Conservation (phyloP, 805 yeast genomes). For the Barnettozyma californica region DNA sequence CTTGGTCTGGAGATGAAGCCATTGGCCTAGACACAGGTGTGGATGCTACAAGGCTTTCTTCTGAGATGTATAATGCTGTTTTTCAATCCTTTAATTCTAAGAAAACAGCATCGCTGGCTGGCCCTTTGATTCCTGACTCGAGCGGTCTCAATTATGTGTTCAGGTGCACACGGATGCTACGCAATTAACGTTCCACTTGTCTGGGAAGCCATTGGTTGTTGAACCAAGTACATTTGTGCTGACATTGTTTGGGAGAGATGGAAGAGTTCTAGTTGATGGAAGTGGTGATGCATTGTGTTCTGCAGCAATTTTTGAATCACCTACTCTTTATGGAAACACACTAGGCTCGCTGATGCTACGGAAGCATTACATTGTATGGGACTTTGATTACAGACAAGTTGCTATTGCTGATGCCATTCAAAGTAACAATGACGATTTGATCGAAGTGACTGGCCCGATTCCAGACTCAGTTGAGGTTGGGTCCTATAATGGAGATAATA, state of each 20-base stretch:
- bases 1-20: slow-evolving; percentile 1
- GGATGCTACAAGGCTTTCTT: slow-evolving; percentile 7
- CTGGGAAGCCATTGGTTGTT: slow-evolving; percentile 13
- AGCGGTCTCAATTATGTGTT: slow-evolving; percentile 32
- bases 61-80: slow-evolving; percentile 10
- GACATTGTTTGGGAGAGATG: slow-evolving; percentile 8
- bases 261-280: slow-evolving; percentile 3
- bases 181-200: slow-evolving; percentile 13
- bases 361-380: slow-evolving; percentile 16
- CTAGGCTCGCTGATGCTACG: slow-evolving; percentile 15
- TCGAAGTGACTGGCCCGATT: slow-evolving; percentile 13
- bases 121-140: slow-evolving; percentile 13
- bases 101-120: slow-evolving; percentile 22
- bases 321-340: neutral
- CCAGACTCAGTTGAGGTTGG: slow-evolving; percentile 17
- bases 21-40: slow-evolving; percentile 18
- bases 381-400: slow-evolving; percentile 15
- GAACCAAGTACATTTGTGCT: slow-evolving; percentile 10
- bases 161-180: slow-evolving; percentile 19
- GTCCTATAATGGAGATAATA: neutral
- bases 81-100: slow-evolving; percentile 16
- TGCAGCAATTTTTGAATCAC: slow-evolving; percentile 5
- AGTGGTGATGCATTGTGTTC: slow-evolving; percentile 18
- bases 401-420: slow-evolving; percentile 14
- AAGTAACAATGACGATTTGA: slow-evolving; percentile 5